Conservation (phyloP, 176 grass and related monocot species). For the Rhynchospora breviuscula region DNA sequence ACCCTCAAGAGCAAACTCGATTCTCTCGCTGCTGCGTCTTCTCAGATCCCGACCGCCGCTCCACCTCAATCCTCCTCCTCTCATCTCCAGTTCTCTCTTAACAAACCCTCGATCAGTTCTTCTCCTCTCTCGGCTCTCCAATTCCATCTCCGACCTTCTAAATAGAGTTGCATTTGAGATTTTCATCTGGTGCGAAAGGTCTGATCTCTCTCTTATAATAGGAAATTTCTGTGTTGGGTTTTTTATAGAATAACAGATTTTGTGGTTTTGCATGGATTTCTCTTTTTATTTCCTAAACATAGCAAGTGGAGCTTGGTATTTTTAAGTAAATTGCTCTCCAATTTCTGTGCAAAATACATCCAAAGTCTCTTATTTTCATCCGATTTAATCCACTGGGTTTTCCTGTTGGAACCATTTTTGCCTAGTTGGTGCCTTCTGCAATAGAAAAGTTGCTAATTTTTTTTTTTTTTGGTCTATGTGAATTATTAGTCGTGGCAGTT, state of each 20-base stretch:
- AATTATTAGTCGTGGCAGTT: no score
- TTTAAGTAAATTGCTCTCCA: neutral
- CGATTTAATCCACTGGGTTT: neutral
- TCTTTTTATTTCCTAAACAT: neutral
- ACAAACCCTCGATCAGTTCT: no score
- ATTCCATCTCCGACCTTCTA: conserved; percentile 1
- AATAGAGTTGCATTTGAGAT: neutral
- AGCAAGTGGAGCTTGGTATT: neutral
- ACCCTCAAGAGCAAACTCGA: no score
- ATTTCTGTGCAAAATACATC: neutral
- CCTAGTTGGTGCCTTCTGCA: no score
- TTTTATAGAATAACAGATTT: neutral
- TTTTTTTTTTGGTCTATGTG: no score
- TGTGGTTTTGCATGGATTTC: neutral
- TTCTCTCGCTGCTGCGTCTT: no score
- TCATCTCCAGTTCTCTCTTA: no score
- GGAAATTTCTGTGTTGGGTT: conserved; percentile 18
- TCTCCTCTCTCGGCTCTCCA: conserved; percentile 4
- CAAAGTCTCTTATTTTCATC: neutral
- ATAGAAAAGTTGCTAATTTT: no score
- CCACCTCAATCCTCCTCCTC: no score
- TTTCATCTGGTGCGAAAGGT: conserved; percentile 12
- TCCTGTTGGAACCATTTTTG: no score
- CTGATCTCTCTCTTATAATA: conserved; percentile 11
- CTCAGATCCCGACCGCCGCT: no score